A percentile compares a stretch with the other conserved stretches of the same genome.
Evolutionary conservation across 176 grass and related monocot genomes (phyloP).

Genomic region (Pontederia paniculata): DNA sequence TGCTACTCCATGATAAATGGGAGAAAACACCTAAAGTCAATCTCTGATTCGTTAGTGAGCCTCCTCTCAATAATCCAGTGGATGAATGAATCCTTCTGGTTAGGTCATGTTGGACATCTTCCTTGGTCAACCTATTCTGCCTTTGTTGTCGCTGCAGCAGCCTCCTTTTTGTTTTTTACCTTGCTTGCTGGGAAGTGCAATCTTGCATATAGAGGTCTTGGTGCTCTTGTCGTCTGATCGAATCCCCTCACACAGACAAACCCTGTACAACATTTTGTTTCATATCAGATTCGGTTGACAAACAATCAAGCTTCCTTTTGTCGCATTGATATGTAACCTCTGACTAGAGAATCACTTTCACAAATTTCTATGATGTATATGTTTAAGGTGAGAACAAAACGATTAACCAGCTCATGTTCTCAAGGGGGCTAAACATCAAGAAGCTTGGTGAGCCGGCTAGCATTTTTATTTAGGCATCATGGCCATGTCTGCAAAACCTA

Average conservation of each 20-base stretch:
- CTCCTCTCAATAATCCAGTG: constrained; percentile 8
- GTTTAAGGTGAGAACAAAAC: too few species aligned
- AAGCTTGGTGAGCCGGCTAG: too few species aligned
- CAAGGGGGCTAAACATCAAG: too few species aligned
- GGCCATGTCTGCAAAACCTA: too few species aligned
- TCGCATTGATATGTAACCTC: too few species aligned
- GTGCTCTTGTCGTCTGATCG: constrained; percentile 38
- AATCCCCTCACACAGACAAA: constrained; percentile 63
- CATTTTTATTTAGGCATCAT: too few species aligned
- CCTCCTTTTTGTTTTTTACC: constrained; percentile 27
- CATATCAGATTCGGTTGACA: background rate
- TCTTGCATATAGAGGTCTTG: constrained; percentile 55
- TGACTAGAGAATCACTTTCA: too few species aligned
- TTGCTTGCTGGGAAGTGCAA: constrained; percentile 56
- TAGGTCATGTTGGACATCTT: constrained; percentile 18
- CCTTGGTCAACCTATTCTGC: constrained; percentile 7
- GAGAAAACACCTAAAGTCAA: too few species aligned
- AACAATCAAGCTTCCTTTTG: too few species aligned
- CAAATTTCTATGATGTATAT: too few species aligned
- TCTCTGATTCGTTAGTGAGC: constrained; percentile 10
- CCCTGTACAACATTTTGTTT: constrained; percentile 26
- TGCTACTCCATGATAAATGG: background rate
- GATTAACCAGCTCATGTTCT: too few species aligned
- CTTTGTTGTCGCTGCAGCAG: constrained; percentile 17
- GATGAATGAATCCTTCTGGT: constrained; percentile 12